Conservation (phyloP, 2,329 filamentous ascomycete species). For the Fusarium oligoseptatum region DNA sequence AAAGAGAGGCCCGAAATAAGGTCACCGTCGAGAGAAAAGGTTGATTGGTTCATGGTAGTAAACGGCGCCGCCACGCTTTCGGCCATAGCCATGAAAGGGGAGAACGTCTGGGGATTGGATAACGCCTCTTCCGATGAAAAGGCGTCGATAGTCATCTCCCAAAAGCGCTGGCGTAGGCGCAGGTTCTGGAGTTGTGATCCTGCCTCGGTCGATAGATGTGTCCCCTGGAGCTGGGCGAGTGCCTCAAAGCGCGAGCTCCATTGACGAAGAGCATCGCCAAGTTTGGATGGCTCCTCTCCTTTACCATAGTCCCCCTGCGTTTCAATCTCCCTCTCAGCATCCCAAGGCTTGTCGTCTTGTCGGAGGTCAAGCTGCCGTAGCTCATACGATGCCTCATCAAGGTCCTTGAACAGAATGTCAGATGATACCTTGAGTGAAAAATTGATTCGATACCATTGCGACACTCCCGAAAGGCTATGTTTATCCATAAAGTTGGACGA, state of each 20-base stretch:
- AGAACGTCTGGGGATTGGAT: not conserved
- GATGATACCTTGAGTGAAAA: too few species aligned
- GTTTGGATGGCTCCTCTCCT: not conserved
- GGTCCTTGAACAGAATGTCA: not conserved
- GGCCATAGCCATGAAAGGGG: not conserved
- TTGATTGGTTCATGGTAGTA: not conserved
- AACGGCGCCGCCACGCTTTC: not conserved
- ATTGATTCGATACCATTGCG: not conserved
- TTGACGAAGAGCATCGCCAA: not conserved
- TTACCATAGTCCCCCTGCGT: not conserved
- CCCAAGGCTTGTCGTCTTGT: not conserved
- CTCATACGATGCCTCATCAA: not conserved
- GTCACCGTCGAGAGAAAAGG: conserved; percentile 1
- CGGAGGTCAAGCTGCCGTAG: not conserved
- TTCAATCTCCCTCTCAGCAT: not conserved
- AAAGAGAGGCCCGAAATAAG: not conserved
- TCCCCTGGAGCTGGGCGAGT: not conserved
- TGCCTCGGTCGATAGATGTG: not conserved
- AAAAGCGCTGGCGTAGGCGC: not conserved
- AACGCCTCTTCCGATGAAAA: not conserved
- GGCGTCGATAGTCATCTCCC: not conserved
- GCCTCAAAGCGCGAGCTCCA: conserved; percentile 1
- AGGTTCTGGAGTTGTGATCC: not conserved
- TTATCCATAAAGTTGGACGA: not conserved
- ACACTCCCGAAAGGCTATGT: not conserved